Base-by-base conservation (phyloP, 441 rosid genomes). In the Iberis amara region DNA sequence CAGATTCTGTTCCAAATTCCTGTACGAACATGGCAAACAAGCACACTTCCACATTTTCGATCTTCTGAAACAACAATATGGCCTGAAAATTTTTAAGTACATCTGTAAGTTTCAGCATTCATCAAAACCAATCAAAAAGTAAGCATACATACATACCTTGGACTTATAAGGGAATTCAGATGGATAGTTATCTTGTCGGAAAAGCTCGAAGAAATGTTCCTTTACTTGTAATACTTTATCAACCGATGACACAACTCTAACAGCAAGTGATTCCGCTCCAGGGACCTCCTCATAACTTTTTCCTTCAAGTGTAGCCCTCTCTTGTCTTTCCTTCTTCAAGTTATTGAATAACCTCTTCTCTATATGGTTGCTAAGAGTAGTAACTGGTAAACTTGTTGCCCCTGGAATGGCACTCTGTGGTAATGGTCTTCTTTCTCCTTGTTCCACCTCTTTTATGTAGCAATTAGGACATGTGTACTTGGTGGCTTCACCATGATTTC, bases 381-480 rank as follows among this genome's bases (percentile, higher is more conserved):
- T 92, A 51, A 73, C 78, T 27, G 94, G 98, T 59, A 92, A 68
- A 77, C 77, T 84, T 65, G 79, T 86, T 52, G 92, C 98, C 53
- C 98, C 97, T 31, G 81, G 85, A 53, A 89, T 88, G 35, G 82
- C 92, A 82, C 80, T 84, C 53, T 77, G 85, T 21, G 94, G 79
- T 70, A 89, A 71, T 41, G 98, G 94, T 69, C 59, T 79, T 36
- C 96, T 84, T 73, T 84, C 85, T 31, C 96, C 97, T 62, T 76
- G 76, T 69, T 86, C 84, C 54, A 92, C 75, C 83, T 92, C 99
- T 59, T 41, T 57, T 15, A 84, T 79, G 60, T 92, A 89, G 77
- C 99, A 92, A 70, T 81, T 89, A 57, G 99, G 99, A 68, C 99
- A 92, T 33, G 97, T 92, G 77, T 89, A 92, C 64, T 89, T 92